Conservation (phyloP, 805 yeast genomes). For the Lipomyces sp. region DNA sequence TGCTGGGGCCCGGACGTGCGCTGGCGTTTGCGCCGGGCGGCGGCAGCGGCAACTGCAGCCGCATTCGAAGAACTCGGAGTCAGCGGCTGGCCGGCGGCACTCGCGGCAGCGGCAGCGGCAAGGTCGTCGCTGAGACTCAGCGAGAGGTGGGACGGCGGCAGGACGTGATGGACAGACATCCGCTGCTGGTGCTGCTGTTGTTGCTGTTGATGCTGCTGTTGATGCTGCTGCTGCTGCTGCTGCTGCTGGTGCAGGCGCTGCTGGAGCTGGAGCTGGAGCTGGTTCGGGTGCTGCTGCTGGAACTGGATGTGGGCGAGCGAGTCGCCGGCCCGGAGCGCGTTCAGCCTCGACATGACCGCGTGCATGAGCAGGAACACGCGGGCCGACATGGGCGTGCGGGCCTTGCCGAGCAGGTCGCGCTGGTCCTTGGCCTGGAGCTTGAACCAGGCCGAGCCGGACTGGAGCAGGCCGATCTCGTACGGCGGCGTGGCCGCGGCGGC, state of each 20-base stretch:
- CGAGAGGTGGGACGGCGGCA: too few species aligned
- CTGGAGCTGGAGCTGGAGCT: conserved; percentile 1
- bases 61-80: too few species aligned
- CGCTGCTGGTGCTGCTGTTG: conserved; percentile 10
- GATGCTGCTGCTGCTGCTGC: background rate
- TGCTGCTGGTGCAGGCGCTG: conserved; percentile 1
- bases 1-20: conserved; percentile 2
- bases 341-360: conserved; percentile 18
- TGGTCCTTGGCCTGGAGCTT: conserved; percentile 17
- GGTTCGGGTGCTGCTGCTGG: conserved; percentile 1
- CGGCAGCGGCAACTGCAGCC: background rate
- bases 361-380: conserved; percentile 23
- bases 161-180: too few species aligned
- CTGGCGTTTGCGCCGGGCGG: conserved; percentile 11
- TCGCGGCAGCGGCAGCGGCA: too few species aligned
- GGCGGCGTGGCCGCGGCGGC: conserved; percentile 5
- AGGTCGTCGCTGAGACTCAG: too few species aligned
- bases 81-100: too few species aligned
- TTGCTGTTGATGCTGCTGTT: conserved; percentile 3
- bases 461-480: conserved; percentile 7
- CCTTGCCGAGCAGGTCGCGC: conserved; percentile 26
- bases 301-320: background rate
- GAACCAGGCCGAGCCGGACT: conserved; percentile 19
- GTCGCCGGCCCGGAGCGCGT: conserved; percentile 7
- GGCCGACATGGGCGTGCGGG: conserved; percentile 25